These are phyloP conservation scores for Limnomonas spitsbergensis DNA, from an alignment of 139 green algal species.

Conservation along the genomic window DNA sequence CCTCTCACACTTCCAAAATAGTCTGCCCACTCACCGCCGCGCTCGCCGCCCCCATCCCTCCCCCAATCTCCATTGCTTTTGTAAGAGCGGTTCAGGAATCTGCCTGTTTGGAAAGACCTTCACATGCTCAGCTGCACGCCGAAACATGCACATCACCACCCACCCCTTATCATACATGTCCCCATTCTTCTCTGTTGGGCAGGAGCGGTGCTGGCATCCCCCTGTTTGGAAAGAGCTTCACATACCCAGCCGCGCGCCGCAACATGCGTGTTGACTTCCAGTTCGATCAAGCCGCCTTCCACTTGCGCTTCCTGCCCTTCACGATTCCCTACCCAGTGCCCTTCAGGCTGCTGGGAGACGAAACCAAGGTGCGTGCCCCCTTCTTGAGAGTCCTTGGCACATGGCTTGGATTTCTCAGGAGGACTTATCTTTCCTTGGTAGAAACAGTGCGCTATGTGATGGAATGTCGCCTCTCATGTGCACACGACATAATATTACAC, in stretches of 20 bases:
- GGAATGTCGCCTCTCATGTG: too few relatives aligned
- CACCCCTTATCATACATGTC: too few relatives aligned
- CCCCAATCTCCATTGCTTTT: too few relatives aligned
- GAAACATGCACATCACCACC: constrained; percentile 78
- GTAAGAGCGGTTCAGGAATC: constrained; percentile 52
- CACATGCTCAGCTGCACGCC: constrained; percentile 45
- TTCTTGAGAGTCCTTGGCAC: too few relatives aligned
- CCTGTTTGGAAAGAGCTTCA: constrained; percentile 75
- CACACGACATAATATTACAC: too few relatives aligned
- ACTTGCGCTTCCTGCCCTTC: constrained; percentile 81
- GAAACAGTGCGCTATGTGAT: too few relatives aligned
- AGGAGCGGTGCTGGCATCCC: constrained; percentile 57
- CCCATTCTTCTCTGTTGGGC: too few relatives aligned
- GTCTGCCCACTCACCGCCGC: too few relatives aligned
- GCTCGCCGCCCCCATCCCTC: too few relatives aligned
- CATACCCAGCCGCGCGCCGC: constrained; percentile 41
- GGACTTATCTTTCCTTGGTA: too few relatives aligned
- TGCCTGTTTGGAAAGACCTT: constrained; percentile 75
- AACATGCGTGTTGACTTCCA: constrained; percentile 84
- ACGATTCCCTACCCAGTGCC: constrained; percentile 94
- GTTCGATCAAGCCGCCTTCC: constrained; percentile 79
- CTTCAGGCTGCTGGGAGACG: constrained; percentile 90
- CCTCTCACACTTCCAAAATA: too few relatives aligned
- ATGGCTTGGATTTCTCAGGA: too few relatives aligned
- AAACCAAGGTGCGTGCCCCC: constrained; percentile 86